Conservation (phyloP, 2,329 filamentous ascomycete genomes). For the Trichophyton schoenleinii region DNA sequence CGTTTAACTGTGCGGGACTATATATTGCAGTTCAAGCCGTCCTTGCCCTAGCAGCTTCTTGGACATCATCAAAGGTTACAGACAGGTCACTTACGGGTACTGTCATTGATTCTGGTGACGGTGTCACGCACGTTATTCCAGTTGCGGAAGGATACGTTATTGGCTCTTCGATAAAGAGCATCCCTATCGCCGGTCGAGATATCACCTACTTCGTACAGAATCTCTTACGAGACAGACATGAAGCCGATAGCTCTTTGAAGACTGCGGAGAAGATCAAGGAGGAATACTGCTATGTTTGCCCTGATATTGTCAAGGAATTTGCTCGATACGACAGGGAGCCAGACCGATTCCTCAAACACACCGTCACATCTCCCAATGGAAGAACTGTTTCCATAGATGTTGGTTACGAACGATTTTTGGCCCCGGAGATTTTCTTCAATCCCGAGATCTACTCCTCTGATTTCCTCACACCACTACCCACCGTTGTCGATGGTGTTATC, state of each 20-base stretch:
- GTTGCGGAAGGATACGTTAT: conserved; percentile 98
- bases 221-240: conserved; percentile 84
- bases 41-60: conserved; percentile 87
- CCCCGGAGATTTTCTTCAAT: conserved; percentile 99
- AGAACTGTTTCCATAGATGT: conserved; percentile 78
- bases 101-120: conserved; percentile 96
- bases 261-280: conserved; percentile 98
- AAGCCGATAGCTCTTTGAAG: conserved; percentile 92
- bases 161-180: conserved; percentile 96
- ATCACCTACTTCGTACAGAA: conserved; percentile 99
- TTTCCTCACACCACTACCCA: conserved; percentile 88
- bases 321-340: conserved; percentile 86
- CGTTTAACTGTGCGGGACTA: conserved; percentile 96
- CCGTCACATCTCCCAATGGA: conserved; percentile 73
- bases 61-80: conserved; percentile 96
- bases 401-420: conserved; percentile 94
- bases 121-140: conserved; percentile 97
- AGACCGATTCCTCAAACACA: conserved; percentile 80
- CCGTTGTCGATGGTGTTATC: conserved; percentile 90
- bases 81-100: conserved; percentile 93
- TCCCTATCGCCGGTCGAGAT: conserved; percentile 93
- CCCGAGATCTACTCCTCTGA: conserved; percentile 99
- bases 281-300: conserved; percentile 95
- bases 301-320: conserved; percentile 98
- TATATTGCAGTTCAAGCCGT: conserved; percentile 99